Evolutionary conservation across 2,329 filamentous ascomycete genomes (phyloP), one percentile per base, ranked within the genome.

Genomic region (Fusarium keratoplasticum): DNA sequence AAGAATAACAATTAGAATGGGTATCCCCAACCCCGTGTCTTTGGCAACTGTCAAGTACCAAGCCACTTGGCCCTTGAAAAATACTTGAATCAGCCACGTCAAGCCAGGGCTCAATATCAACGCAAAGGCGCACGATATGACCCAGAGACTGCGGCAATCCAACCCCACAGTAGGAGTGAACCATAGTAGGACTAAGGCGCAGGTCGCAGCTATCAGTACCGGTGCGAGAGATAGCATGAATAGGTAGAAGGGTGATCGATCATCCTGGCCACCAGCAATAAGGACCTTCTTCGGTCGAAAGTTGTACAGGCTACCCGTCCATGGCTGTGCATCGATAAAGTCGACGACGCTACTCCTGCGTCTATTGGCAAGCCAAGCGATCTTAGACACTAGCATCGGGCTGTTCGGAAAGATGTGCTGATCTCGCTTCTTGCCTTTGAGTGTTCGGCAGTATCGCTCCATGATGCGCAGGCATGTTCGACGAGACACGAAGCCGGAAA

Each of bases 381-480:
- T 35, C 50, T 54, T 35, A 5, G 57, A 66, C 2, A 35, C 57
- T 9, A 61, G 36, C 20, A 33, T 29, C 9, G 55, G 58, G 35
- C 58, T 61, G 11, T 61, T 62, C 2, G 58, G 58, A 16, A 66
- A 66, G 20, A 61, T 18, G 35, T 66, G 57, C 7, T 31, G 20
- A 20, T 66, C 64, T 9, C 64, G 27, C 35, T 36, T 66, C 57
- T 42, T 40, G n/a, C 55, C 64, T 7, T 55, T 61, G 2, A 66
- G 44, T 11, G 64, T 66, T 44, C 64, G 64, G 9, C 33, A 63
- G 6, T 63, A 63, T 29, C 61, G 20, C 22, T 63, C 58, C 65
- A 64, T 67, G 50, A 67, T 67, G 1, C 38, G 29, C 1, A 67
- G 61, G 5, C 65, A 67, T 11, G 65, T 64, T 14, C 65, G 52